Conservation (phyloP, 2,329 filamentous ascomycete species). For the Fusarium sp. region DNA sequence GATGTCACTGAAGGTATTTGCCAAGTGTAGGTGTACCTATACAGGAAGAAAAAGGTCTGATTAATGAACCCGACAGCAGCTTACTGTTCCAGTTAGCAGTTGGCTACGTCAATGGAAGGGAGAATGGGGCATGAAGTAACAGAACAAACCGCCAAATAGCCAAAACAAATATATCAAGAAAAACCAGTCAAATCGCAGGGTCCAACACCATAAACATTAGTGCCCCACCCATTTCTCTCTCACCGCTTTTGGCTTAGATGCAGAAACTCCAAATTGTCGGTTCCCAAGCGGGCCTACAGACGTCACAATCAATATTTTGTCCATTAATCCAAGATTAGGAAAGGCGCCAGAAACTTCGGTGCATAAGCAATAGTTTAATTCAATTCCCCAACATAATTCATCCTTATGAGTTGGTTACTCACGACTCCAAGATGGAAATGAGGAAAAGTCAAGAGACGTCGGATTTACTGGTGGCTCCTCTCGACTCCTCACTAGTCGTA, state of each 20-base stretch:
- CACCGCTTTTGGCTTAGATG: slow-evolving; percentile 44
- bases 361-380: not conserved
- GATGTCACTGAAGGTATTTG: slow-evolving; percentile 8
- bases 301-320: slow-evolving; percentile 9
- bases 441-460: no score
- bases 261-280: slow-evolving; percentile 28
- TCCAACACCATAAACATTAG: slow-evolving; percentile 36
- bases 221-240: slow-evolving; percentile 33
- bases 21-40: not conserved
- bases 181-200: slow-evolving; percentile 46
- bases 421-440: no score
- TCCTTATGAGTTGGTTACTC: no score
- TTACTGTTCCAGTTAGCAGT: not conserved
- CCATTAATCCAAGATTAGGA: slow-evolving; percentile 3
- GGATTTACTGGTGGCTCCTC: no score
- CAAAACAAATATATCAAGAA: slow-evolving; percentile 27
- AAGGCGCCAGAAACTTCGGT: not conserved
- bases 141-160: slow-evolving; percentile 10
- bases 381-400: no score
- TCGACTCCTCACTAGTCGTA: no score
- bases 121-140: not conserved
- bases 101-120: not conserved
- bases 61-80: not conserved
- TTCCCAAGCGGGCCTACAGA: not conserved
- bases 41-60: not conserved